phyloP scores from a whole-genome alignment of 441 rosid species.

The Syzygium syzygioides region DNA sequence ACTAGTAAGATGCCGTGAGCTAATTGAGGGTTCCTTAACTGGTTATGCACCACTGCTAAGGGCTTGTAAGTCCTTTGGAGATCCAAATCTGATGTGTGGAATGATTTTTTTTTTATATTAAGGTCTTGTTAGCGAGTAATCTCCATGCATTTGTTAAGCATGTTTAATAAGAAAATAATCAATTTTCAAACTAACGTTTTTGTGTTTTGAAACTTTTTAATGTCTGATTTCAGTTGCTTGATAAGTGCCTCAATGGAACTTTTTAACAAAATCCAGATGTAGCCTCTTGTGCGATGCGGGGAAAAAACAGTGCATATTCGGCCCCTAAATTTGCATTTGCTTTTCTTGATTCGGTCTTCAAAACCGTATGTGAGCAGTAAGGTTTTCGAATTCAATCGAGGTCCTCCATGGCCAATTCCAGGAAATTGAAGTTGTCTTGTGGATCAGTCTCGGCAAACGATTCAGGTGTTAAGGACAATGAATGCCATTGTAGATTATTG shows the following conservation, averaged over 20 bases:
- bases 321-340: neutral
- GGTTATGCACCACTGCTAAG: neutral
- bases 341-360: neutral
- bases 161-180: neutral
- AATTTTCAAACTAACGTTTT: neutral
- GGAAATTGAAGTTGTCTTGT: neutral
- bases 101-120: neutral
- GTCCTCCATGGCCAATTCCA: neutral
- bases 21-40: neutral
- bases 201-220: neutral
- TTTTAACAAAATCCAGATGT: neutral
- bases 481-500: neutral
- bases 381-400: neutral
- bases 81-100: neutral
- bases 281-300: neutral
- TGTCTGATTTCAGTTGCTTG: neutral
- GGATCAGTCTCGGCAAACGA: neutral
- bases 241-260: neutral
- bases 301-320: neutral
- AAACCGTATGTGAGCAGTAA: neutral
- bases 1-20: neutral
- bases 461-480: neutral
- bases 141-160: neutral
- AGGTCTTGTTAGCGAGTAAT: neutral
- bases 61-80: neutral